Evolutionary conservation across 208 protist genomes (phyloP).

Genomic region (Blechomonas ayalai): DNA sequence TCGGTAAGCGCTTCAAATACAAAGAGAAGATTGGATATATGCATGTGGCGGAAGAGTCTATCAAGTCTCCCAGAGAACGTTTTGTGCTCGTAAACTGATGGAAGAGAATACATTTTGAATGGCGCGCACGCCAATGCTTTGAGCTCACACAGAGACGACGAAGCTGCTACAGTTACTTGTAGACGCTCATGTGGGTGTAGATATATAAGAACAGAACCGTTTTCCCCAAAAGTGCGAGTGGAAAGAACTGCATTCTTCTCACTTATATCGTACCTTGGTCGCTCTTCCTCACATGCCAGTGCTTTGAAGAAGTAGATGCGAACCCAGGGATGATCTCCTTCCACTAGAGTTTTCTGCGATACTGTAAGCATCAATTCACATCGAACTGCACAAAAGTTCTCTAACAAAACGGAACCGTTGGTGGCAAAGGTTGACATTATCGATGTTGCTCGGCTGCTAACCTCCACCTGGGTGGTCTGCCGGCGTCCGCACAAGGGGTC

Average conservation of each 20-base stretch:
- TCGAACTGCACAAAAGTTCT: constrained; percentile 19
- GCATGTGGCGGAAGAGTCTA: constrained; percentile 8
- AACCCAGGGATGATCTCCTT: constrained; percentile 16
- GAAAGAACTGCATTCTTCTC: constrained; percentile 7
- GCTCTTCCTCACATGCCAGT: not conserved
- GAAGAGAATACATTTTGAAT: constrained; percentile 15
- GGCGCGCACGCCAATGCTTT: constrained; percentile 10
- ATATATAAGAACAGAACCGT: constrained; percentile 30
- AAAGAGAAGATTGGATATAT: constrained; percentile 21
- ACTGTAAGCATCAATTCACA: constrained; percentile 34
- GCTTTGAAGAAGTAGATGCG: constrained; percentile 16
- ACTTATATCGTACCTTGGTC: constrained; percentile 3
- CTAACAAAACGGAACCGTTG: constrained; percentile 47
- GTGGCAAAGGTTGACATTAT: constrained; percentile 30
- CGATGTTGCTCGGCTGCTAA: constrained; percentile 8
- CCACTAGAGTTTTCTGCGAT: not conserved
- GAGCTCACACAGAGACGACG: constrained; percentile 13
- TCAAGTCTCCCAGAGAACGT: constrained; percentile 21
- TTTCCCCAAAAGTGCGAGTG: constrained; percentile 12
- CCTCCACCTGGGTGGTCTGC: constrained; percentile 9
- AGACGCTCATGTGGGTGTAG: constrained; percentile 27
- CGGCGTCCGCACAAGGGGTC: constrained; percentile 33
- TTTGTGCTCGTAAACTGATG: constrained; percentile 9
- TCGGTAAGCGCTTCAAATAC: constrained; percentile 19
- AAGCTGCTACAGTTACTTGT: constrained; percentile 30